A percentile compares a stretch with the other conserved stretches of the same genome.
Conservation (phyloP, 108 stramenopile species). For the Cyclotella atomus region DNA sequence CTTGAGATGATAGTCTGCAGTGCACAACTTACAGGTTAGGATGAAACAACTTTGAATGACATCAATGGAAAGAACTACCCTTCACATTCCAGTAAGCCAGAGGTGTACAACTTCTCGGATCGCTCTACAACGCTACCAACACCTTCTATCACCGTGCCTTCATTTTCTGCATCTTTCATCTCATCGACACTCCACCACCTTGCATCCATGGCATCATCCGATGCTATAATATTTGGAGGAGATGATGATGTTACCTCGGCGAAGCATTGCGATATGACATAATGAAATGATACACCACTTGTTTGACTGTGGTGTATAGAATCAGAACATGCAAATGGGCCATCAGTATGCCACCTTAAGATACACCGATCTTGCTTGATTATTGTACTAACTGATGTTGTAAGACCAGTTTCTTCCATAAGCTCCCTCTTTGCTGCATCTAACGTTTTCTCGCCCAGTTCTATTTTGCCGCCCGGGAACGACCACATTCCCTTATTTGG, state of each 20-base stretch:
- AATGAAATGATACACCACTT: slow-evolving; percentile 20
- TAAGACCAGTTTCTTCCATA: slow-evolving; percentile 64
- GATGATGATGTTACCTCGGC: slow-evolving; percentile 23
- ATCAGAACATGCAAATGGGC: slow-evolving; percentile 54
- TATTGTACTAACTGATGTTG: background rate
- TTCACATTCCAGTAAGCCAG: slow-evolving; percentile 34
- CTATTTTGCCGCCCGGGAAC: slow-evolving; percentile 74
- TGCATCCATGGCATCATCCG: slow-evolving; percentile 56
- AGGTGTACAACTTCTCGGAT: slow-evolving; percentile 34
- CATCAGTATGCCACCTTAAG: slow-evolving; percentile 49
- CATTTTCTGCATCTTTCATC: slow-evolving; percentile 26
- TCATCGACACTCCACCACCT: slow-evolving; percentile 44
- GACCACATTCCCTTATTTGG: slow-evolving; percentile 75
- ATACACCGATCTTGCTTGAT: background rate
- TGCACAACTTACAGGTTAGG: background rate
- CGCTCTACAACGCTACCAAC: slow-evolving; percentile 34
- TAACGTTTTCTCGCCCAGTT: slow-evolving; percentile 60
- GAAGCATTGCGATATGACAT: slow-evolving; percentile 55
- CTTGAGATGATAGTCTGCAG: background rate
- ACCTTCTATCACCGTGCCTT: slow-evolving; percentile 33
- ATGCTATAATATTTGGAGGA: slow-evolving; percentile 37
- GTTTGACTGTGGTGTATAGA: slow-evolving; percentile 35
- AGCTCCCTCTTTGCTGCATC: slow-evolving; percentile 64
- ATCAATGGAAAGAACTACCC: background rate
- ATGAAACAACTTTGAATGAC: background rate